phyloP scores from a whole-genome alignment of 768 basidiomycete species.

The Clavaria fumosa region DNA sequence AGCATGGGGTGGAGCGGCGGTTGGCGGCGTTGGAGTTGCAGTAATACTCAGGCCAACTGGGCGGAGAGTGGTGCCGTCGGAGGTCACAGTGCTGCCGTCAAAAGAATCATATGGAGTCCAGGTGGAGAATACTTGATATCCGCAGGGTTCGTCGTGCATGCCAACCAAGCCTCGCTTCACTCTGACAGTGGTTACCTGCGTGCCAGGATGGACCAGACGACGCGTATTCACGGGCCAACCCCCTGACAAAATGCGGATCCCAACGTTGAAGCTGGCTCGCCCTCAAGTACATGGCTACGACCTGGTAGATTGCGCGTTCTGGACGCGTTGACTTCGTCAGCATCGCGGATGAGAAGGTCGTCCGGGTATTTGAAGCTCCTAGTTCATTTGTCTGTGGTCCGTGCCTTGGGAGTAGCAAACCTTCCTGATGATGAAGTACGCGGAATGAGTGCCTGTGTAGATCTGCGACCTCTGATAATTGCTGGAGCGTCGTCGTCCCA shows the following conservation, averaged over 20 bases:
- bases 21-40: conserved; percentile 76
- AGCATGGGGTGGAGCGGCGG: conserved; percentile 89
- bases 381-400: conserved; percentile 57
- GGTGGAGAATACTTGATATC: conserved; percentile 77
- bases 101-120: conserved; percentile 76
- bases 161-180: too few relatives aligned
- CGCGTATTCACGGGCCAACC: conserved; percentile 73
- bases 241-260: too few relatives aligned
- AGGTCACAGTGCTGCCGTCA: conserved; percentile 76
- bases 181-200: too few relatives aligned
- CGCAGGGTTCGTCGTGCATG: too few relatives aligned
- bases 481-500: conserved; percentile 42
- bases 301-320: conserved; percentile 62
- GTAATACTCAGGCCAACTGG: too few relatives aligned
- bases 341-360: conserved; percentile 93
- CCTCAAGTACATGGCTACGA: conserved; percentile 98
- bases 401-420: conserved; percentile 31
- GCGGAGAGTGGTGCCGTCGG: conserved; percentile 58
- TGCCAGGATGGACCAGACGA: conserved; percentile 82
- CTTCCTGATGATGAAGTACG: conserved; percentile 38
- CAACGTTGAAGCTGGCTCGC: conserved; percentile 78
- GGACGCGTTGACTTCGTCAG: conserved; percentile 72
- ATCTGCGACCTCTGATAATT: conserved; percentile 5
- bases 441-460: not conserved
- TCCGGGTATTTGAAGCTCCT: conserved; percentile 86